Evolutionary conservation across 306 rosid species (phyloP), one percentile per base, ranked within the genome.

Genomic region (Phaseolus lunatus): DNA sequence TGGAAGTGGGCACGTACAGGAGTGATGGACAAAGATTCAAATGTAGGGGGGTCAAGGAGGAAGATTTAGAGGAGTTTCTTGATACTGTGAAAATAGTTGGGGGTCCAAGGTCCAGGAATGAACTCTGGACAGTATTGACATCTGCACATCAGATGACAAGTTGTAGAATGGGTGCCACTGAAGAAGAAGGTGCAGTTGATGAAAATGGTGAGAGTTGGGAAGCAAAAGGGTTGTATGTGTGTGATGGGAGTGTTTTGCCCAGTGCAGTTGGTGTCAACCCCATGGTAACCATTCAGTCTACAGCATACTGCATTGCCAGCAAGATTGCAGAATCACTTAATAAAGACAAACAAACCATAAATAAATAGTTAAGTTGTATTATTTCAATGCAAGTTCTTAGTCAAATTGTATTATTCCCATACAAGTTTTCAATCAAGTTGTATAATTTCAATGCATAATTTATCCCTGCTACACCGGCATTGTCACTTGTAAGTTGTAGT

Each of bases 181-280:
- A 88, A 77, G 82, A 83, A 70, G 90, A 85, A 43, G 97, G 97
- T 31, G 99, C 89, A 27, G 81, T 95, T 47, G 92, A 95, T 82
- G 91, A 82, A 73, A 90, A 87, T 59, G 99, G 97, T 47, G 94
- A 90, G 62, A 86, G 97, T 35, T 95, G 96, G 97, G 99, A 95
- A 83, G 99, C 97, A 65, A 74, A 86, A 79, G 91, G 95, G 1
- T 81, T 95, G 80, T 92, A 74, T 82, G 96, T 87, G 3, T 95
- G 99, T 77, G 99, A 95, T 80, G 97, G 88, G 37, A 95, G 99
- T 41, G 82, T 95, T 82, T 85, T 95, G 9, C 99, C 97, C 1
- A 85, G 77, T 59, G 99, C 97, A 22, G 13, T 89, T 86, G 99
- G 99, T 20, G 93, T 92, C 49, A 95, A 95, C 64, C 99, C 99